Base-by-base conservation (phyloP, 148 eudicot genomes). In the Drosera capensis region DNA sequence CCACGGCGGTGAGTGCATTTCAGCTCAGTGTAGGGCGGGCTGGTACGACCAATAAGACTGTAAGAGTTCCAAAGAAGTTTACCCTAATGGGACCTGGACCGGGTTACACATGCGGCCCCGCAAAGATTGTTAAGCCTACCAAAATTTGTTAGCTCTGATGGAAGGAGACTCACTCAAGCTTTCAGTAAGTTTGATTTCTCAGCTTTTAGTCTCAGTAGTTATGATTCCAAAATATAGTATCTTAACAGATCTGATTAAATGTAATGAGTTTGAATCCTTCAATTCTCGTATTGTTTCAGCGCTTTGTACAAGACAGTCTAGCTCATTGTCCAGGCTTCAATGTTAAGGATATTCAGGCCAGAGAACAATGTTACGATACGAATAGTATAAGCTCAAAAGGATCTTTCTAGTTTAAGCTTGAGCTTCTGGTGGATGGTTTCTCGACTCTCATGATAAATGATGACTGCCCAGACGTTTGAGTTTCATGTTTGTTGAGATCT, bases 31-130 rank as follows among this genome's bases (percentile, higher is more conserved):
- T 79, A 3, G 86, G 86, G 14, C 62, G 40, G 23, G 53, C 76
- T 46, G 86, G 86, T 34, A 75, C 79, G 16, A 66, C 75, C 1
- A 75, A 75, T 43, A 75, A 35, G 34, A 79, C 86, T 0, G 86
- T 79, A 29, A 74, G 44, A 52, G 42, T 79, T 8, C 86, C 86
- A 0, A 68, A 59, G 62, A 71, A 75, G 60, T 71, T 57, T 28
- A 79, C 82, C n/a, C 55, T 79, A 23, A 51, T 18, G 31, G 67
- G 78, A 8, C 86, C 86, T 4, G 86, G 86, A 43, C 73, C 81
- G 8, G 78, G 78, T 28, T 79, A 79, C 54, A 71, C 78, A 3
- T 79, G 86, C 41, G 79, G 78, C 20, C 73, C 82, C 2, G 82
- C 64, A 18, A 68, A 55, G 24, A 29, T 59, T 41, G 86, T 63